These are phyloP conservation scores for Coniochaeta hoffmannii DNA, from an alignment of 2,329 filamentous ascomycete genomes.

Conservation along the genomic window DNA sequence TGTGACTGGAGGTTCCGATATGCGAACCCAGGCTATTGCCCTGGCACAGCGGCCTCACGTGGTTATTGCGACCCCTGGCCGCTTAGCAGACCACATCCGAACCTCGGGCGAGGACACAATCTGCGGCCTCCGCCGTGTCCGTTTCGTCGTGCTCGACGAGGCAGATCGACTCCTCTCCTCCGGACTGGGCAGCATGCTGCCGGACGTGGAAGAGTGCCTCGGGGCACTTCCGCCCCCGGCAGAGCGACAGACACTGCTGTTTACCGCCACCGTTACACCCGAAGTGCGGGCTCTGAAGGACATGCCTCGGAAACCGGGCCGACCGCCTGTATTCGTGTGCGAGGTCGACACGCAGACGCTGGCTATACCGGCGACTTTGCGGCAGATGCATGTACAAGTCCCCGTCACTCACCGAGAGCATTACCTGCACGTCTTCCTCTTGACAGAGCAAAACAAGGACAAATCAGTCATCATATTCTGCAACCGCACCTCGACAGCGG, in stretches of 20 bases:
- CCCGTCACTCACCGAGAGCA: constrained; percentile 91
- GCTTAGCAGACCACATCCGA: constrained; percentile 87
- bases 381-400: constrained; percentile 79
- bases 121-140: constrained; percentile 68
- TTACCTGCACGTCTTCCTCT: constrained; percentile 83
- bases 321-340: constrained; percentile 77
- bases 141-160: constrained; percentile 89
- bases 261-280: constrained; percentile 90
- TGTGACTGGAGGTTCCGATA: constrained; percentile 89
- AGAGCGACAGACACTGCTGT: constrained; percentile 85
- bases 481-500: constrained; percentile 84
- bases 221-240: constrained; percentile 69
- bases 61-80: constrained; percentile 88
- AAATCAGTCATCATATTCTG: constrained; percentile 89
- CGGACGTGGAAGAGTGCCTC: constrained; percentile 84
- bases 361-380: constrained; percentile 72
- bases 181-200: constrained; percentile 80
- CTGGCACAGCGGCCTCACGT: constrained; percentile 78
- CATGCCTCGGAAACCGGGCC: constrained; percentile 60
- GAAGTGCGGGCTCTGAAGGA: constrained; percentile 84
- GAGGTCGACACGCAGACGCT: constrained; percentile 73
- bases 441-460: constrained; percentile 65
- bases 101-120: constrained; percentile 89
- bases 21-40: constrained; percentile 82
- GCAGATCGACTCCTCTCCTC: constrained; percentile 80